These are phyloP conservation scores for Nicotiana attenuata DNA, from an alignment of 257 asterid genomes.

Conservation along the genomic window DNA sequence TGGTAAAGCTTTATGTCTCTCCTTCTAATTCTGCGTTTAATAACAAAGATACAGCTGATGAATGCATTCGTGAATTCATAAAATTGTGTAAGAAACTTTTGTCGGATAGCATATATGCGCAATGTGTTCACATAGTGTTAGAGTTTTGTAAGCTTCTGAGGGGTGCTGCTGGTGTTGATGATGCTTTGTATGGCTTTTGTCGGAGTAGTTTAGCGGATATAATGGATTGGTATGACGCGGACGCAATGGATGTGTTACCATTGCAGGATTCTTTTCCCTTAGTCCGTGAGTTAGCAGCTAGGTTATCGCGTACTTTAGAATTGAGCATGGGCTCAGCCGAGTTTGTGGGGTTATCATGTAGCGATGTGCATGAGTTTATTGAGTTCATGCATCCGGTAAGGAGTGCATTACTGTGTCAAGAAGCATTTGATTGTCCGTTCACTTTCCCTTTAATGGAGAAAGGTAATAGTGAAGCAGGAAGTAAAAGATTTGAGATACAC, in stretches of 20 bases:
- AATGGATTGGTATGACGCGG: neutral
- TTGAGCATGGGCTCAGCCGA: conserved; percentile 20
- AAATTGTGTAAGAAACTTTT: conserved; percentile 27
- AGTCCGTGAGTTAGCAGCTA: conserved; percentile 46
- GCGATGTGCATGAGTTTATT: conserved; percentile 48
- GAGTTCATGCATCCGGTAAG: conserved; percentile 37
- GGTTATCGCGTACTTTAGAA: conserved; percentile 31
- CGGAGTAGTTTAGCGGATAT: conserved; percentile 31
- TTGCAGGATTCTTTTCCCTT: conserved; percentile 50
- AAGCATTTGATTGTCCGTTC: conserved; percentile 21
- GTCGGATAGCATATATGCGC: conserved; percentile 15
- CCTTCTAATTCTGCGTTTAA: conserved; percentile 14
- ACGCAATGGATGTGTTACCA: conserved; percentile 20
- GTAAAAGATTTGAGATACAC: neutral
- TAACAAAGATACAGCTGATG: conserved; percentile 38
- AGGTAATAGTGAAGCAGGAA: neutral
- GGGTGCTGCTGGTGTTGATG: conserved; percentile 30
- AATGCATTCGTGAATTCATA: conserved; percentile 54
- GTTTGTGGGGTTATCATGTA: conserved; percentile 21
- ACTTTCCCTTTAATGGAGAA: conserved; percentile 23
- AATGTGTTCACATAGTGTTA: conserved; percentile 42
- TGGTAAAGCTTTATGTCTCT: conserved; percentile 69
- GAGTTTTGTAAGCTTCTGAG: conserved; percentile 56
- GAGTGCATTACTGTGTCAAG: conserved; percentile 22
- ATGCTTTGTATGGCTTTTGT: conserved; percentile 39